Percentiles rank a stretch among this genome's conserved stretches.
Conservation (phyloP, 106 monocot genomes). For the Dendrobium nobile region DNA sequence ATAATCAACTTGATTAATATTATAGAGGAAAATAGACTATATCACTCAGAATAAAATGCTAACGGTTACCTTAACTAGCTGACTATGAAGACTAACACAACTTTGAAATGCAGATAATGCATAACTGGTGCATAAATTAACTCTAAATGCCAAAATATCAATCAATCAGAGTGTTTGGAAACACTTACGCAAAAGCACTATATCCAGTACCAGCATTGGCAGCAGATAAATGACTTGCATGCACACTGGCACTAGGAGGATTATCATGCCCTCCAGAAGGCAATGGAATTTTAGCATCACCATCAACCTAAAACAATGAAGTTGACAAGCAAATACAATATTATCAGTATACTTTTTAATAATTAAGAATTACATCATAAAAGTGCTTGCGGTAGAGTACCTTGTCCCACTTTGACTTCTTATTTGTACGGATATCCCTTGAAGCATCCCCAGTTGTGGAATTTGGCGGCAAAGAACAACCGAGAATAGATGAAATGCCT, state of each 20-base stretch:
- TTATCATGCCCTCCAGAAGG: slow-evolving; percentile 45
- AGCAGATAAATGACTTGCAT: slow-evolving; percentile 58
- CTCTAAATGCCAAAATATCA: background rate
- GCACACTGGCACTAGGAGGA: slow-evolving; percentile 26
- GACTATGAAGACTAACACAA: background rate
- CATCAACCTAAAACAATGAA: slow-evolving; percentile 48
- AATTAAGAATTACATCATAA: background rate
- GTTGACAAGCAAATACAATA: background rate
- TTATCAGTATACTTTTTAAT: background rate
- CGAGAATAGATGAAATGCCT: slow-evolving; percentile 19
- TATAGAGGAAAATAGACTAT: background rate
- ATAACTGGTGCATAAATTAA: background rate
- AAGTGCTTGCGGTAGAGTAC: slow-evolving; percentile 19
- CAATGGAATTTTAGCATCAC: slow-evolving; percentile 50
- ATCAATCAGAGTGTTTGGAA: background rate
- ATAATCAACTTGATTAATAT: background rate
- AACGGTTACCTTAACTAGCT: background rate
- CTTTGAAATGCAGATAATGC: background rate
- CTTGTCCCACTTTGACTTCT: slow-evolving; percentile 99
- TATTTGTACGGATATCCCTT: slow-evolving; percentile 54
- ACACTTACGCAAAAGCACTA: slow-evolving; percentile 88
- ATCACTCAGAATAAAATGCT: background rate
- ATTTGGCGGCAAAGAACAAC: slow-evolving; percentile 20
- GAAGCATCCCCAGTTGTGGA: slow-evolving; percentile 28
- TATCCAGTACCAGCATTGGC: slow-evolving; percentile 84